Base-by-base conservation (phyloP, 768 basidiomycete genomes). In the Cyclocybe aegerita region DNA sequence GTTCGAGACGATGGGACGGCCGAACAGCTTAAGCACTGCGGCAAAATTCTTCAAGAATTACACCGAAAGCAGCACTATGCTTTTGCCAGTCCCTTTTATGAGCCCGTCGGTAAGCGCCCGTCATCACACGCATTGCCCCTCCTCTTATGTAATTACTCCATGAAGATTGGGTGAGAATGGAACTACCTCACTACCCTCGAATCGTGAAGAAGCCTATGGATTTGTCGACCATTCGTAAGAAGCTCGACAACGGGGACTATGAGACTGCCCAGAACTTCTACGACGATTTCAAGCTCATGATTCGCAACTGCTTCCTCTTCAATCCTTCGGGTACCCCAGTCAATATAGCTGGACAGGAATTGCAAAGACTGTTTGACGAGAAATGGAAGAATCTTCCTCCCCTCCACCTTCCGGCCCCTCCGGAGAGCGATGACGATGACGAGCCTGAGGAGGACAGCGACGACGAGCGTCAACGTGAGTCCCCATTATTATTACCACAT, bases 161-260 rank as follows among this genome's bases (percentile, higher is more conserved):
- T 46, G 35, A 54, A 94, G 94, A 97, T 66, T 84, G 85, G 70
- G 72, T 84, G 38, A 83, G 81, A 60, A 76, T 94, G 57, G 80
- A 86, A 32, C 79, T 98, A 41, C 96, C 95, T 0, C 75, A 79
- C 14, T 99, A 99, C 67, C 83, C 85, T 2, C 90, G 86, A 68
- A 71, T 96, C 58, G 77, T 99, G 65, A 96, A 94, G 76, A 85
- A 83, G 60, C 97, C 97, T 3, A 98, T 99, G 92, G 97, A 99
- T 67, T 66, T 99, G 52, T 79, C 83, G 9, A 93, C 91, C 7
- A 94, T 99, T 76, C 83, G 84, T 58, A 81, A 74, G 66, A 96
- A 94, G 69, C 76, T 99, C 42, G 89, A 93, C 37, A 75, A 74
- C 32, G 75, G 79, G 45, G 83, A 88, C 53, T 99, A 98, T 64